A percentile compares a stretch with the other conserved stretches of the same genome.
phyloP scores from a whole-genome alignment of 176 grass and related monocot species.

The Hsuehochloa calcarea region DNA sequence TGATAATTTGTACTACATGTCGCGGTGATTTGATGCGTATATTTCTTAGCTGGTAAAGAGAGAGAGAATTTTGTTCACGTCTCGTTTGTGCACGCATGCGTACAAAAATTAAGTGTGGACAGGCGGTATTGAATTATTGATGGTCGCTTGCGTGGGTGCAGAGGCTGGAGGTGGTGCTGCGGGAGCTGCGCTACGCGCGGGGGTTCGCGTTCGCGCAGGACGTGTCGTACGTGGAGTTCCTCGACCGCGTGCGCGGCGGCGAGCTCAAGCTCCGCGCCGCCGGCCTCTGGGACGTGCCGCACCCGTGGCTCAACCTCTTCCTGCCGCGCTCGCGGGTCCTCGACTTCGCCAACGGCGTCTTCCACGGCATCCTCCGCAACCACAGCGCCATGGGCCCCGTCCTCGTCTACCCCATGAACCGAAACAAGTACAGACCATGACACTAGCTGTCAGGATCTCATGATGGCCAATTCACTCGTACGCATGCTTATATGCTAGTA shows the following conservation, averaged over 20 bases:
- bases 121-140: not conserved
- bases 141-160: not conserved
- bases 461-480: not conserved
- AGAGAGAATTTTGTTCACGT: too few relatives aligned
- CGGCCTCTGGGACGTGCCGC: constrained; percentile 64
- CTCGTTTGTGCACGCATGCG: not conserved
- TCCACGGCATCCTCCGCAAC: constrained; percentile 50
- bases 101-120: too few relatives aligned
- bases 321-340: constrained; percentile 62
- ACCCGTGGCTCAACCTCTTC: constrained; percentile 86
- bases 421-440: constrained; percentile 24
- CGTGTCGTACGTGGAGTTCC: constrained; percentile 58
- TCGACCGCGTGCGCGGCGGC: constrained; percentile 50
- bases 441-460: not conserved
- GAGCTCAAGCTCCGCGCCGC: constrained; percentile 53
- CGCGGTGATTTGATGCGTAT: not conserved
- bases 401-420: constrained; percentile 75
- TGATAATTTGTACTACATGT: not conserved
- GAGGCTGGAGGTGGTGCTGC: constrained; percentile 42
- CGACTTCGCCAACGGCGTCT: constrained; percentile 56
- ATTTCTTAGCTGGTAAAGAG: not conserved
- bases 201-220: constrained; percentile 56
- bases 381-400: constrained; percentile 32
- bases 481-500: not conserved
- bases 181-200: constrained; percentile 42